phyloP scores from a whole-genome alignment of 345 rosid species.

The Hibiscus mutabilis region DNA sequence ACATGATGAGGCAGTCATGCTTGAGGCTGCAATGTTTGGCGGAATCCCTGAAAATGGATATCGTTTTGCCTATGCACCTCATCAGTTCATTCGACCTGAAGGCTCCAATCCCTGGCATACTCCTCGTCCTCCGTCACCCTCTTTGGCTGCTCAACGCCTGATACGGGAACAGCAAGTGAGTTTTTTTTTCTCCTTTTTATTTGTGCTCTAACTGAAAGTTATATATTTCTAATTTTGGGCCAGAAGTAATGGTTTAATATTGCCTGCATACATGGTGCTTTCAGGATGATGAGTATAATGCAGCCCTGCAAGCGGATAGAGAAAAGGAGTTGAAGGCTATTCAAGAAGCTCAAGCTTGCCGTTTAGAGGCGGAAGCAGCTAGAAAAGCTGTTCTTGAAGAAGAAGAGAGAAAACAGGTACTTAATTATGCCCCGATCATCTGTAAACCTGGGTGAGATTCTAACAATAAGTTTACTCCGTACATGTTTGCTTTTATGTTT shows the following conservation, averaged over 20 bases:
- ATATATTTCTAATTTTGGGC: neutral
- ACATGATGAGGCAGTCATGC: conserved; percentile 99
- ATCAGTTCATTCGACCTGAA: conserved; percentile 46
- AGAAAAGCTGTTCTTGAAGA: conserved; percentile 70
- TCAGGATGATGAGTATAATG: conserved; percentile 97
- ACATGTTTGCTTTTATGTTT: neutral
- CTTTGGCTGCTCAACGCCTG: conserved; percentile 87
- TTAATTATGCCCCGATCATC: neutral
- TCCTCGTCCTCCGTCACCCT: conserved; percentile 85
- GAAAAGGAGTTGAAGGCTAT: conserved; percentile 79
- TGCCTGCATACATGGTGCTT: conserved; percentile 13
- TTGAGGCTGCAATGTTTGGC: conserved; percentile 99
- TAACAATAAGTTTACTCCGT: neutral
- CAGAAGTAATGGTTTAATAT: neutral
- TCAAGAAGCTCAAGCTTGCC: conserved; percentile 84
- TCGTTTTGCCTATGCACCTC: conserved; percentile 51
- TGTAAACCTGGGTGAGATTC: neutral
- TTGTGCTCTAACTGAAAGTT: neutral
- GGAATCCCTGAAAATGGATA: conserved; percentile 88
- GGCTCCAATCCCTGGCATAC: conserved; percentile 37
- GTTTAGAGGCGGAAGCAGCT: conserved; percentile 60
- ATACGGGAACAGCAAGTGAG: conserved; percentile 97
- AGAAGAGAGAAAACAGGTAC: conserved; percentile 51
- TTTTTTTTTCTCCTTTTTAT: neutral
- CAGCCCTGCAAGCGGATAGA: conserved; percentile 86